phyloP scores from a whole-genome alignment of 2,329 filamentous ascomycete genomes.

The Colletotrichum tanaceti region DNA sequence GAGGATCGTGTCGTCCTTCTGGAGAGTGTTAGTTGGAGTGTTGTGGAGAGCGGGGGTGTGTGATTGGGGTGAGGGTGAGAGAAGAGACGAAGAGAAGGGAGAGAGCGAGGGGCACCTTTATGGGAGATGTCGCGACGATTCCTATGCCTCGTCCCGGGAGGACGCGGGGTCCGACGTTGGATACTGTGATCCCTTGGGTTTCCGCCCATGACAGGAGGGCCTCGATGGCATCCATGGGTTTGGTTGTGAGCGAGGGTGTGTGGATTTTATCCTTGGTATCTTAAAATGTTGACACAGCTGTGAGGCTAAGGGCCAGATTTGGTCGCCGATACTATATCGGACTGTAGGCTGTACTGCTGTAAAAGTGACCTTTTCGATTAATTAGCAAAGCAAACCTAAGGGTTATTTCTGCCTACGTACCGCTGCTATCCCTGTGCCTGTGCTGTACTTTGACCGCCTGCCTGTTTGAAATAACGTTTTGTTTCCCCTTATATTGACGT shows the following conservation, averaged over 20 bases:
- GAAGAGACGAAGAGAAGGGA: not conserved
- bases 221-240: constrained; percentile 47
- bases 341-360: too few species aligned
- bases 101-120: constrained; percentile 65
- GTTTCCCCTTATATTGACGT: too few species aligned
- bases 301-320: too few species aligned
- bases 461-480: too few species aligned
- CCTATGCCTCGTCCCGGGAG: constrained; percentile 82
- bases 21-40: constrained; percentile 22
- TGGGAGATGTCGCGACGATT: constrained; percentile 74
- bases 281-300: not conserved
- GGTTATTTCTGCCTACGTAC: too few species aligned
- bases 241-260: not conserved
- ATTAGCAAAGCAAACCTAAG: too few species aligned
- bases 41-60: not conserved
- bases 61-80: constrained; percentile 1
- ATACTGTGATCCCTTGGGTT: constrained; percentile 71
- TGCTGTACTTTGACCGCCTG: too few species aligned
- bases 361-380: too few species aligned
- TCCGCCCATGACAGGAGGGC: constrained; percentile 76
- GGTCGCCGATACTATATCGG: too few species aligned
- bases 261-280: not conserved
- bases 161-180: constrained; percentile 73
- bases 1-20: constrained; percentile 67
- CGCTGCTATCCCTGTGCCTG: too few species aligned